Percentiles rank a stretch among this genome's conserved stretches.
These are phyloP conservation scores for Saturnispora galanensis DNA, from an alignment of 805 yeast species.

Conservation along the genomic window DNA sequence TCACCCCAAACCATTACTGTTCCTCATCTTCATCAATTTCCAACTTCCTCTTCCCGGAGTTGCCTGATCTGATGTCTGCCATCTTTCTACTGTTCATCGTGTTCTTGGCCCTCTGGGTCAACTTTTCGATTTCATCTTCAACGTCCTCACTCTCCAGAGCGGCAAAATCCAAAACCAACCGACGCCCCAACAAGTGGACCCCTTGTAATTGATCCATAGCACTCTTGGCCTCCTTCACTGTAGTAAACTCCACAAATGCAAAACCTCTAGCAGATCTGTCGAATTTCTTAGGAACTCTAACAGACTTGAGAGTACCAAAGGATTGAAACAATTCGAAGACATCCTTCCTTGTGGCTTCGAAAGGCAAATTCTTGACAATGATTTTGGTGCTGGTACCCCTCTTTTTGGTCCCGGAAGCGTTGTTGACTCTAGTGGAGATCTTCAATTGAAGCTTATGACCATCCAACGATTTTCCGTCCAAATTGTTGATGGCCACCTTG, in stretches of 20 bases:
- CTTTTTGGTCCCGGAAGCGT: constrained; percentile 24
- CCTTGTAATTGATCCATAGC: constrained; percentile 94
- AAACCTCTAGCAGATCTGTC: constrained; percentile 94
- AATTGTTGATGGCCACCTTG: constrained; percentile 53
- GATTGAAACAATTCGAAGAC: constrained; percentile 88
- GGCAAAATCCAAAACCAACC: constrained; percentile 89
- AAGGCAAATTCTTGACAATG: constrained; percentile 93
- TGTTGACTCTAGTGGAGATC: constrained; percentile 62
- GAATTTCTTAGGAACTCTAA: constrained; percentile 92
- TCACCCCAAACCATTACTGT: not conserved
- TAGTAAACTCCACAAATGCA: constrained; percentile 88
- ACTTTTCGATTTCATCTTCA: constrained; percentile 81
- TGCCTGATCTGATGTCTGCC: constrained; percentile 53
- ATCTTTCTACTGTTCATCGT: constrained; percentile 73
- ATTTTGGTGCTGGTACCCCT: constrained; percentile 57
- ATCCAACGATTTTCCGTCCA: constrained; percentile 72
- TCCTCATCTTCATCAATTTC: constrained; percentile 43
- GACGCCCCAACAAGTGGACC: constrained; percentile 91
- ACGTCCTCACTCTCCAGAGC: constrained; percentile 72
- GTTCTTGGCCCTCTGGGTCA: constrained; percentile 76
- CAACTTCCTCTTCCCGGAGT: constrained; percentile 64
- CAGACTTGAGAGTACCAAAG: constrained; percentile 89
- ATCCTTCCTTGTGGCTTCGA: constrained; percentile 89
- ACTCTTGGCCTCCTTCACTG: constrained; percentile 82
- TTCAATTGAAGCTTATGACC: constrained; percentile 89